Evolutionary conservation across 2,329 filamentous ascomycete species (phyloP).

Genomic region (Aspergillus neotritici): DNA sequence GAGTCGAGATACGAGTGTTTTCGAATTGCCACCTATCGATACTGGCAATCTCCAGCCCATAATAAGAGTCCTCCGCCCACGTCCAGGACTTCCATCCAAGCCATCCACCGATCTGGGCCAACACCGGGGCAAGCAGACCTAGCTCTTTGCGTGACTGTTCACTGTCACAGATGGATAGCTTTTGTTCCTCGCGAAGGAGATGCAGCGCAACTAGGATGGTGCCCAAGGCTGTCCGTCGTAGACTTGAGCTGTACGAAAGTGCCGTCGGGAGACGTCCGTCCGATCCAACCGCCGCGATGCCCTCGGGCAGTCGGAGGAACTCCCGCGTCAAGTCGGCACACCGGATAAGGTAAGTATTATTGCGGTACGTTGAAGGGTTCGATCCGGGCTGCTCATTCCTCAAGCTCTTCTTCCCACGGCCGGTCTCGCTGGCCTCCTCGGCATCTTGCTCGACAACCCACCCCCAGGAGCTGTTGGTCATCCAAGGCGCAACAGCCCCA

Average conservation of each 20-base stretch:
- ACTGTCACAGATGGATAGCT: conserved; percentile 61
- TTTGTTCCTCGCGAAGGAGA: conserved; percentile 82
- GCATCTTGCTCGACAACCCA: conserved; percentile 61
- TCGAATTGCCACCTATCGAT: conserved; percentile 54
- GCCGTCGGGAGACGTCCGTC: conserved; percentile 63
- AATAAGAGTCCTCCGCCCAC: conserved; percentile 49
- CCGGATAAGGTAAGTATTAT: conserved; percentile 40
- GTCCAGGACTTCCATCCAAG: conserved; percentile 66
- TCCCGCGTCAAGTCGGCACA: conserved; percentile 56
- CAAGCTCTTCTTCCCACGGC: conserved; percentile 14
- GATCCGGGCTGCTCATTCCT: conserved; percentile 19
- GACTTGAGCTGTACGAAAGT: conserved; percentile 48
- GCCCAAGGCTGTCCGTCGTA: conserved; percentile 59
- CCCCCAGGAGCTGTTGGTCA: conserved; percentile 61
- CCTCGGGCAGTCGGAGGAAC: conserved; percentile 59
- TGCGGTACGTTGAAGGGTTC: conserved; percentile 26
- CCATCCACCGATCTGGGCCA: conserved; percentile 79
- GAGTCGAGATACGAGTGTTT: conserved; percentile 41
- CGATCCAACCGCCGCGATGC: conserved; percentile 49
- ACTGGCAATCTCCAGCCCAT: conserved; percentile 55
- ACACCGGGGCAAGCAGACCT: conserved; percentile 60
- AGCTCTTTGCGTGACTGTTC: conserved; percentile 43
- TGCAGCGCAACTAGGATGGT: conserved; percentile 71
- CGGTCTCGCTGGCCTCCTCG: conserved; percentile 17
- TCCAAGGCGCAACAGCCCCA: conserved; percentile 40